Evolutionary conservation across 495 filamentous ascomycete genomes (phyloP).

Genomic region (Clohesyomyces aquaticus): DNA sequence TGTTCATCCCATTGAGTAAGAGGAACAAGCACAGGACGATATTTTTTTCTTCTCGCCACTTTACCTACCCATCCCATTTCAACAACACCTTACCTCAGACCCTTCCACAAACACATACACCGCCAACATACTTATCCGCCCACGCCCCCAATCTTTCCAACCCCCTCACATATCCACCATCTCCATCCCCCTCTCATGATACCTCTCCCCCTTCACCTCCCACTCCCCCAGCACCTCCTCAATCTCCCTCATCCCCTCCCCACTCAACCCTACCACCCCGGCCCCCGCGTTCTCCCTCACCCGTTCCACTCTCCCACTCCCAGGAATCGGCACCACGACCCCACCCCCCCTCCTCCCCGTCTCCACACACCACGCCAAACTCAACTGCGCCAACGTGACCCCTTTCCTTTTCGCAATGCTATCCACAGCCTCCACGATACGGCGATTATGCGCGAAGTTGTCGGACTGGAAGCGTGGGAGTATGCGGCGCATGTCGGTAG

Average conservation of each 20-base stretch:
- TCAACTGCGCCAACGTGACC: slow-evolving; percentile 72
- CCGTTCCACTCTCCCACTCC: slow-evolving; percentile 53
- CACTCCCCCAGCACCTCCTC: background rate
- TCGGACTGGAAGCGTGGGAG: slow-evolving; percentile 69
- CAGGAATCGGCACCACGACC: slow-evolving; percentile 81
- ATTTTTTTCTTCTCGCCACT: too few species aligned
- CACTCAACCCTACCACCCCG: slow-evolving; percentile 12
- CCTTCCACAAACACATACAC: too few species aligned
- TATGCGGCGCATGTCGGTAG: slow-evolving; percentile 56
- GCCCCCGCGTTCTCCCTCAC: slow-evolving; percentile 45
- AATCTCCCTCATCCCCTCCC: slow-evolving; percentile 6
- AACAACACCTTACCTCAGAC: too few species aligned
- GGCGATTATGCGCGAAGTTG: slow-evolving; percentile 70
- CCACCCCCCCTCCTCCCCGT: slow-evolving; percentile 61
- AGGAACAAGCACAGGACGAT: too few species aligned
- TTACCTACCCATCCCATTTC: too few species aligned
- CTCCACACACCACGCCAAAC: slow-evolving; percentile 68
- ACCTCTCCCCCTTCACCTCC: slow-evolving; percentile 1
- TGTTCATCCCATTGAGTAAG: too few species aligned
- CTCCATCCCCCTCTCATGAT: background rate
- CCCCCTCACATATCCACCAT: background rate
- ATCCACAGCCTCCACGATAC: slow-evolving; percentile 67
- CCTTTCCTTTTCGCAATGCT: slow-evolving; percentile 69
- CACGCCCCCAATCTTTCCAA: background rate
- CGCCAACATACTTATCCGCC: too few species aligned